A percentile compares a stretch with the other conserved stretches of the same genome.
These are phyloP conservation scores for Beauveria sp. DNA, from an alignment of 2,329 filamentous ascomycete species.

Conservation along the genomic window DNA sequence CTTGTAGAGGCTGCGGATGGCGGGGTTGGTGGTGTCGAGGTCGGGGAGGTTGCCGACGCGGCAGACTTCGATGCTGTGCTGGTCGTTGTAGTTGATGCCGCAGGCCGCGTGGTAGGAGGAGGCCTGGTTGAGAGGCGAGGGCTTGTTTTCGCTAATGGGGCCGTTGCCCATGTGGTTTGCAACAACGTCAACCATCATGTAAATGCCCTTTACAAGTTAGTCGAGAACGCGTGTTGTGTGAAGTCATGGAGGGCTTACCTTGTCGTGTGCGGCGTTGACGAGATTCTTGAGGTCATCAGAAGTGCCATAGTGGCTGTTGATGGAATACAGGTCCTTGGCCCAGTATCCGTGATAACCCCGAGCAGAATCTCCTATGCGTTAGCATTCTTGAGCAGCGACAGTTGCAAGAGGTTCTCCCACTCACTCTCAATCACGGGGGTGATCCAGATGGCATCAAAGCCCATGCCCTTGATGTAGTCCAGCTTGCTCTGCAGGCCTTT, in stretches of 20 bases:
- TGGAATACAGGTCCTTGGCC: conserved; percentile 39
- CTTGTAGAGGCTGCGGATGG: conserved; percentile 43
- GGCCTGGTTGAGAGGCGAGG: conserved; percentile 39
- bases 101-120: conserved; percentile 57
- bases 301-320: conserved; percentile 54
- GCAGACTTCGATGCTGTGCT: conserved; percentile 42
- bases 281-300: conserved; percentile 51
- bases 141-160: conserved; percentile 38
- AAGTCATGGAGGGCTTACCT: conserved; percentile 29
- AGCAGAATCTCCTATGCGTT: conserved; percentile 23
- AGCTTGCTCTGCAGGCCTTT: conserved; percentile 49
- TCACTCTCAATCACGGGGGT: conserved; percentile 45
- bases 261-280: conserved; percentile 47
- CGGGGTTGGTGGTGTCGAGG: conserved; percentile 44
- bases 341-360: conserved; percentile 50
- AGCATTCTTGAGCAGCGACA: not conserved
- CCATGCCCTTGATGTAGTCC: conserved; percentile 56
- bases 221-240: not conserved
- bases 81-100: conserved; percentile 45
- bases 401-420: conserved; percentile 11
- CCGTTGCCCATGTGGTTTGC: conserved; percentile 49
- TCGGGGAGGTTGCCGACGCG: conserved; percentile 51
- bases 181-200: conserved; percentile 56
- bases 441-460: conserved; percentile 52
- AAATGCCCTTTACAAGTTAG: conserved; percentile 25